phyloP scores from a whole-genome alignment of 208 protist species.

The Balamuthia mandrillaris region DNA sequence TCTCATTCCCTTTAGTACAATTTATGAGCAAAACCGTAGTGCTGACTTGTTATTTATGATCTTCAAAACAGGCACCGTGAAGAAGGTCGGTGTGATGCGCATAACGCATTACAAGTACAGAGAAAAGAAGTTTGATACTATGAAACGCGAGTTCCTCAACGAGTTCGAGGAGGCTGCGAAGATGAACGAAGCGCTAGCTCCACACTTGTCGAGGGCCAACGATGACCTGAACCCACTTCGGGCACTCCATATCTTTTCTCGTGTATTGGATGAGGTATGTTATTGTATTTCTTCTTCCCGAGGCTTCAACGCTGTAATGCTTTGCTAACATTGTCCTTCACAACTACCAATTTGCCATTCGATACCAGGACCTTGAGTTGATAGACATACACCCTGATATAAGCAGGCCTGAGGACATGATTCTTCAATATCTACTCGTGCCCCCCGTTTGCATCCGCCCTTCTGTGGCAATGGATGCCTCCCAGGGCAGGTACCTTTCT shows the following conservation, averaged over 20 bases:
- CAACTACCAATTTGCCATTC: neutral
- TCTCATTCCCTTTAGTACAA: too few relatives aligned
- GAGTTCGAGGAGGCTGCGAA: constrained; percentile 52
- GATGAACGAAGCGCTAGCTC: constrained; percentile 45
- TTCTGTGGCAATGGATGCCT: constrained; percentile 74
- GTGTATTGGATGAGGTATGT: constrained; percentile 75
- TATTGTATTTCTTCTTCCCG: neutral
- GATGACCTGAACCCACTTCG: constrained; percentile 91
- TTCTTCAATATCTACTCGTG: constrained; percentile 89
- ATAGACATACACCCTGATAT: constrained; percentile 85
- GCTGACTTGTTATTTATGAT: too few relatives aligned
- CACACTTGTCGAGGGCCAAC: constrained; percentile 57
- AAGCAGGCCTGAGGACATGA: constrained; percentile 82
- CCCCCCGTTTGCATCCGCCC: constrained; percentile 95
- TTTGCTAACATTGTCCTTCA: neutral
- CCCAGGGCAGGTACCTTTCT: constrained; percentile 4
- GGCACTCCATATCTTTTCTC: constrained; percentile 84
- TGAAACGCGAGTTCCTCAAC: neutral
- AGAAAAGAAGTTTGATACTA: neutral
- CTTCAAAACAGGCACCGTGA: too few relatives aligned
- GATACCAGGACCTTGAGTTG: constrained; percentile 78
- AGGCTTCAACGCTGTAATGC: too few relatives aligned
- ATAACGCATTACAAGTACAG: constrained; percentile 66
- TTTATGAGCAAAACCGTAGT: too few relatives aligned
- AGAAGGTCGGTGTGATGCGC: constrained; percentile 75